Conservation (phyloP, 176 grass and related monocot species). For the Ananas comosus region DNA sequence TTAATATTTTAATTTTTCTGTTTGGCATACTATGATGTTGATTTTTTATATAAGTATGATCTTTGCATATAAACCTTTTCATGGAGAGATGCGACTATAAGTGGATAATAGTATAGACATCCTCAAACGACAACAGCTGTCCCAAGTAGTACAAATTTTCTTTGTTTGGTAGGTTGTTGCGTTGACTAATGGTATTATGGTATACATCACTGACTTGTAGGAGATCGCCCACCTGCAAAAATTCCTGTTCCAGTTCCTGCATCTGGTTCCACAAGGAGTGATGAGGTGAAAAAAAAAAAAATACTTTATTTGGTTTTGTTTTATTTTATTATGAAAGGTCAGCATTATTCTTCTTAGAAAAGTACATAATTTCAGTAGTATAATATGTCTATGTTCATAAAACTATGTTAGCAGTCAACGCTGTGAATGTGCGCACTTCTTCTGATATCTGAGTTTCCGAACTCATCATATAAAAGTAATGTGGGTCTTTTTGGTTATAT, state of each 20-base stretch:
- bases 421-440: not conserved
- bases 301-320: not conserved
- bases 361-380: not conserved
- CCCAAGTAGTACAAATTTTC: not conserved
- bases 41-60: not conserved
- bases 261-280: slow-evolving; percentile 56
- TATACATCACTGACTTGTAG: slow-evolving; percentile 38
- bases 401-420: not conserved
- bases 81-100: not conserved
- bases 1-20: not conserved
- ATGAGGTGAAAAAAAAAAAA: slow-evolving; percentile 38
- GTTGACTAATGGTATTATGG: not conserved
- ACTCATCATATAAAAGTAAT: not conserved
- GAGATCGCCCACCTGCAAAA: slow-evolving; percentile 72
- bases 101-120: not conserved
- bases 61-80: not conserved
- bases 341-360: not conserved
- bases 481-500: not conserved
- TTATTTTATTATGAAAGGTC: not conserved
- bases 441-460: not conserved
- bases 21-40: not conserved
- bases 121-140: not conserved
- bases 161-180: not conserved
- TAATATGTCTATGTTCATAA: not conserved
- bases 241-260: slow-evolving; percentile 74